These are phyloP conservation scores for Pichia nakasei DNA, from an alignment of 805 yeast species.

Conservation along the genomic window DNA sequence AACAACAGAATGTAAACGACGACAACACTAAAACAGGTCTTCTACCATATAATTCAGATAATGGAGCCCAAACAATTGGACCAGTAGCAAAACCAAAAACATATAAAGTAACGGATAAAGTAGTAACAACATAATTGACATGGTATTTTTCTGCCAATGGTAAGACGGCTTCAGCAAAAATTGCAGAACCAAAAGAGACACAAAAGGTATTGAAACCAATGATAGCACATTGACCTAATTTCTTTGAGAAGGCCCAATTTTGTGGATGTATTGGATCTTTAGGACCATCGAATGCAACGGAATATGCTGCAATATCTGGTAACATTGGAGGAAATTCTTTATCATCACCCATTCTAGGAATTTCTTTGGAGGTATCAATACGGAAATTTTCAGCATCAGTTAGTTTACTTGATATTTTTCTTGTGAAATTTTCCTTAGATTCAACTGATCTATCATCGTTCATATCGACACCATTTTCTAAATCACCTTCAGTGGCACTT, in stretches of 20 bases:
- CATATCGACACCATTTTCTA: slow-evolving; percentile 1
- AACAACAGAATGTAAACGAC: slow-evolving; percentile 45
- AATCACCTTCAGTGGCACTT: background rate
- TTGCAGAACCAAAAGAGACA: slow-evolving; percentile 75
- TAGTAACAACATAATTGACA: slow-evolving; percentile 60
- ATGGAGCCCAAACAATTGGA: slow-evolving; percentile 85
- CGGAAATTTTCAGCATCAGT: slow-evolving; percentile 31
- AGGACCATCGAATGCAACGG: slow-evolving; percentile 70
- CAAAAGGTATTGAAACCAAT: slow-evolving; percentile 42
- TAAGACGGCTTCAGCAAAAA: slow-evolving; percentile 56
- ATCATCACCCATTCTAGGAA: slow-evolving; percentile 60
- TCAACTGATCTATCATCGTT: slow-evolving; percentile 10
- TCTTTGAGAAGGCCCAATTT: slow-evolving; percentile 55
- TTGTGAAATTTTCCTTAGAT: slow-evolving; percentile 13
- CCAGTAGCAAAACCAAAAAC: slow-evolving; percentile 94
- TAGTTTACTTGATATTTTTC: slow-evolving; percentile 32
- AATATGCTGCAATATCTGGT: slow-evolving; percentile 46
- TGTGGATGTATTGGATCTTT: slow-evolving; percentile 75
- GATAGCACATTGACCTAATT: slow-evolving; percentile 34
- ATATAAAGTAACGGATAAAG: slow-evolving; percentile 68
- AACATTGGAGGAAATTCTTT: slow-evolving; percentile 55
- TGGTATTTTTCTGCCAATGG: slow-evolving; percentile 43
- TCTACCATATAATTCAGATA: slow-evolving; percentile 74
- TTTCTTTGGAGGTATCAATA: slow-evolving; percentile 28
- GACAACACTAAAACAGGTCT: slow-evolving; percentile 50